A percentile compares a stretch with the other conserved stretches of the same genome.
These are phyloP conservation scores for Ceratocystis diversiconidia DNA, from an alignment of 2,329 filamentous ascomycete species.

Conservation along the genomic window DNA sequence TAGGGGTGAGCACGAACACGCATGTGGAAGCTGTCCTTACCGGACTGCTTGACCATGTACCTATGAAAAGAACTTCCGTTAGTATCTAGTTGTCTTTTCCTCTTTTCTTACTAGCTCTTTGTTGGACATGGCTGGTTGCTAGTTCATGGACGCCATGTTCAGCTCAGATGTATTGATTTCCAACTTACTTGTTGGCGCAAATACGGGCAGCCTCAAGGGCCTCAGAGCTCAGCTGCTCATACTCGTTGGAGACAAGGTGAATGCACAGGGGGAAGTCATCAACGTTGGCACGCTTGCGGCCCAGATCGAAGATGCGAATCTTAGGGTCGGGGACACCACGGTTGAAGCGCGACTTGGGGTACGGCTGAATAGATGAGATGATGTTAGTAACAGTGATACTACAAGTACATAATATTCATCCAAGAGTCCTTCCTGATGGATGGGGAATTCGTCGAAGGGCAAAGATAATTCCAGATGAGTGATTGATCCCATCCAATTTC, in stretches of 20 bases:
- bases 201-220: conserved; percentile 99
- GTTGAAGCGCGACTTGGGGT: conserved; percentile 99
- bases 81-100: not conserved
- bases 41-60: conserved; percentile 58
- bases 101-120: not conserved
- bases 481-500: not conserved
- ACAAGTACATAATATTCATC: not conserved
- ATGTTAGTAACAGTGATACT: conserved; percentile 19
- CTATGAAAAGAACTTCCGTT: conserved; percentile 10
- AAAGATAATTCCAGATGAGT: not conserved
- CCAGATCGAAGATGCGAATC: conserved; percentile 97
- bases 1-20: conserved; percentile 86
- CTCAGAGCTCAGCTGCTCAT: conserved; percentile 99
- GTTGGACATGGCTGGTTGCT: not conserved
- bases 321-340: conserved; percentile 82
- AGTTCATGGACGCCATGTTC: not conserved
- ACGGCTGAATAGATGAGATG: conserved; percentile 45
- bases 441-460: not conserved
- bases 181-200: conserved; percentile 81
- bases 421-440: not conserved
- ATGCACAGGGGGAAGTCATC: conserved; percentile 99
- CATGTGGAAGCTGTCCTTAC: conserved; percentile 63
- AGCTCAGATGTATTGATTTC: not conserved
- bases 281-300: conserved; percentile 95
- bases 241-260: conserved; percentile 99